Evolutionary conservation across 768 basidiomycete species (phyloP).

Genomic region (Pisolithus microcarpus): DNA sequence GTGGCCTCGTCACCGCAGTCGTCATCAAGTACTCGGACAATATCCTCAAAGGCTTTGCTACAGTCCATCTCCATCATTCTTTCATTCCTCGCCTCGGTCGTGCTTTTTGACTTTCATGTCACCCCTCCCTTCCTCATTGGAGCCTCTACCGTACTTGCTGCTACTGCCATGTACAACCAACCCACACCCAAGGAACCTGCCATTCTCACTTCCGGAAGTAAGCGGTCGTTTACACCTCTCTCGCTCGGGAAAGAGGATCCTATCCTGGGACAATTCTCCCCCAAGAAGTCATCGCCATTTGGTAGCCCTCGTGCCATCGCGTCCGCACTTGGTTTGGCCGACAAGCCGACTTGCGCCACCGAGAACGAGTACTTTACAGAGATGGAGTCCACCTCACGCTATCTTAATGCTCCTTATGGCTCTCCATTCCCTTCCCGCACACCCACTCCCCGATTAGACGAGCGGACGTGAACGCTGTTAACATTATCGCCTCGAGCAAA

Average conservation of each 20-base stretch:
- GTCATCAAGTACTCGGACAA: slow-evolving; percentile 98
- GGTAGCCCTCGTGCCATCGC: slow-evolving; percentile 45
- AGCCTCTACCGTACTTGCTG: slow-evolving; percentile 72
- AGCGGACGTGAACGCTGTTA: slow-evolving; percentile 21
- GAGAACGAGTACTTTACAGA: slow-evolving; percentile 32
- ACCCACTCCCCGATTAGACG: slow-evolving; percentile 36
- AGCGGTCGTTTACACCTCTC: slow-evolving; percentile 35
- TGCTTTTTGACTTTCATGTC: slow-evolving; percentile 84
- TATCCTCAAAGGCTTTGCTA: slow-evolving; percentile 96
- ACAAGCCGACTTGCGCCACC: slow-evolving; percentile 17
- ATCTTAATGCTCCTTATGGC: slow-evolving; percentile 43
- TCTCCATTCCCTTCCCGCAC: slow-evolving; percentile 45
- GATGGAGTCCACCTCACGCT: slow-evolving; percentile 37
- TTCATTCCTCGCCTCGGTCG: slow-evolving; percentile 90
- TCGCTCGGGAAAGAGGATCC: slow-evolving; percentile 45
- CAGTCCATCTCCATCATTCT: slow-evolving; percentile 88
- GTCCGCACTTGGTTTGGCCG: slow-evolving; percentile 39
- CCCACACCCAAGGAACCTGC: slow-evolving; percentile 37
- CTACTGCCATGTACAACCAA: slow-evolving; percentile 95
- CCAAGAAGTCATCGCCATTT: slow-evolving; percentile 42
- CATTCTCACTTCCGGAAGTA: slow-evolving; percentile 26
- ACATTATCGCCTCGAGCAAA: slow-evolving; percentile 5
- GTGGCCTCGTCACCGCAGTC: slow-evolving; percentile 87
- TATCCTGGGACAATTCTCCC: slow-evolving; percentile 52
- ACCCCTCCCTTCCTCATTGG: slow-evolving; percentile 85